Evolutionary conservation across 768 basidiomycete genomes (phyloP), one percentile per base, ranked within the genome.

Genomic region (Boletus bicolor): DNA sequence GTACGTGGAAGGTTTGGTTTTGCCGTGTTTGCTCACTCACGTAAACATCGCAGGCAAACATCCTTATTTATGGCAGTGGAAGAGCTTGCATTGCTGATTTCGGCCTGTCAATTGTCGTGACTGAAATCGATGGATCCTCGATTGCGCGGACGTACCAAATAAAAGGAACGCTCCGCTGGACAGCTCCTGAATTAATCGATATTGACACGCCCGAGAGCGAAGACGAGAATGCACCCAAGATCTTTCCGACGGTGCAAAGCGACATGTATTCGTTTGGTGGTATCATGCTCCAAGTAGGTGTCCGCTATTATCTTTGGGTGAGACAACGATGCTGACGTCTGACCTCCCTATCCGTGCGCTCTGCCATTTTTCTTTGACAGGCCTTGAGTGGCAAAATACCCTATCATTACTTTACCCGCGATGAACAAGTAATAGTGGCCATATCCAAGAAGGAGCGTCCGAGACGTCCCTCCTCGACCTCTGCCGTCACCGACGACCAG

Each of bases 131-230:
- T 39, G 67, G 67, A 6, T 67, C 67, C 17, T 70, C 65, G 17
- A 59, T 68, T 12, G 71, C 71, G 28, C 73, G 75, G 74, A 48
- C 58, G 1, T 68, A 56, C n/a, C 58, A 59, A 48, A 35, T 37
- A 7, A 65, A 51, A 39, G 79, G 78, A 3, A 75, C 79, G n/a
- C 68, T 81, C 19, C 74, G 79, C 2, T 82, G 79, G 78, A 76
- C 80, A 10, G 80, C 80, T 30, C 69, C 78, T 0, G 66, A 75
- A 32, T 60, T 82, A 0, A 72, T 77, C 51, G n/a, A 30, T 1
- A 34, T 60, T 14, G 24, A 6, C 21, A 46, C 36, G 8, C 17
- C 37, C 1, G 34, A 5, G 17, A 9, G 32, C 5, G 42, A 43
- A 3, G 30, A 43, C 7, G 51, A 53, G 3, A 39, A 44, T 1